Conservation (phyloP, 441 rosid species). For the Theobroma grandiflorum region DNA sequence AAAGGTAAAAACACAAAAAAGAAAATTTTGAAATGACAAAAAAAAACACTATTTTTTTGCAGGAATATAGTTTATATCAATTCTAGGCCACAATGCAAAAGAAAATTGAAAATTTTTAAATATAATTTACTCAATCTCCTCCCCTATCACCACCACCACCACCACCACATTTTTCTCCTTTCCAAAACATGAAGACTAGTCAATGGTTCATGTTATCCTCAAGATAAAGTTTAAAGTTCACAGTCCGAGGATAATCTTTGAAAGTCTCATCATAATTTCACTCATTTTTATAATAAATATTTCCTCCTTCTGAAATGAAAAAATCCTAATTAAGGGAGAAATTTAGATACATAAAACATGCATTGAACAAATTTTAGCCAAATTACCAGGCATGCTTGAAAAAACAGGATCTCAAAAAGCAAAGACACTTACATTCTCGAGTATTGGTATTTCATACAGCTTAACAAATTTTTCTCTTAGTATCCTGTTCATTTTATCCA, state of each 20-base stretch:
- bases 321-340: background rate
- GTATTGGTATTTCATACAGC: constrained; percentile 84
- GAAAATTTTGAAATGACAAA: background rate
- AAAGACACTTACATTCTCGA: constrained; percentile 80
- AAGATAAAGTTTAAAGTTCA: background rate
- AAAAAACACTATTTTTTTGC: background rate
- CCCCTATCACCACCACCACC: background rate
- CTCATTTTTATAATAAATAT: too few species aligned
- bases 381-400: background rate
- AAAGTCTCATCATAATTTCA: background rate
- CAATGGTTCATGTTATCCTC: background rate
- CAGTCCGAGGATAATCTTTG: background rate
- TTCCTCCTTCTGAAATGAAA: too few species aligned
- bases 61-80: background rate
- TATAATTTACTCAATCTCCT: constrained; percentile 4
- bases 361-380: background rate
- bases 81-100: constrained; percentile 3
- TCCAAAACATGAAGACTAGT: background rate
- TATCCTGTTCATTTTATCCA: constrained; percentile 84
- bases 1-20: background rate
- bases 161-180: background rate
- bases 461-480: constrained; percentile 93
- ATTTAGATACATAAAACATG: background rate
- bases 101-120: background rate
- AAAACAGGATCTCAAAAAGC: background rate